These are phyloP conservation scores for Didymellaceae sp. DNA, from an alignment of 2,329 filamentous ascomycete species.

Conservation along the genomic window DNA sequence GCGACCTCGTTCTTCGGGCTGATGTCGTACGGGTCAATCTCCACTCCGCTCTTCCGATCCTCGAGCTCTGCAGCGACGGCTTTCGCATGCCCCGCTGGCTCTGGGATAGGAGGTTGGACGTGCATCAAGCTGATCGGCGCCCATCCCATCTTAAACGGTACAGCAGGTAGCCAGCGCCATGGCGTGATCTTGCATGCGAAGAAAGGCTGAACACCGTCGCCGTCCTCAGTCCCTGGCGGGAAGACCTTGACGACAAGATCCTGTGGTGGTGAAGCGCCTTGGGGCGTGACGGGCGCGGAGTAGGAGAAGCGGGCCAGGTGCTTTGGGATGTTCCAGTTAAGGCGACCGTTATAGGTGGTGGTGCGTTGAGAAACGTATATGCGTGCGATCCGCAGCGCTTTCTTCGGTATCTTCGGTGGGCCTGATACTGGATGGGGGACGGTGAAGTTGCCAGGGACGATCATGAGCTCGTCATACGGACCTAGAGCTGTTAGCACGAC, in stretches of 20 bases:
- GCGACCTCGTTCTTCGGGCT: constrained; percentile 26
- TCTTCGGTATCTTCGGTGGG: constrained; percentile 32
- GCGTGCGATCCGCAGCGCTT: constrained; percentile 37
- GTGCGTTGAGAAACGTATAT: constrained; percentile 46
- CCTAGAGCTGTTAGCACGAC: constrained; percentile 22
- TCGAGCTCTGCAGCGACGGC: constrained; percentile 17
- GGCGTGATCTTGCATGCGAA: constrained; percentile 37
- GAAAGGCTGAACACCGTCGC: constrained; percentile 31
- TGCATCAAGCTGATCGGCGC: constrained; percentile 29
- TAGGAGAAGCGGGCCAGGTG: constrained; percentile 45
- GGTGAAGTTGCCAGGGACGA: constrained; percentile 41
- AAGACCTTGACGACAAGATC: constrained; percentile 36
- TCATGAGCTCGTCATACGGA: constrained; percentile 42
- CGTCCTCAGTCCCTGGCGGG: constrained; percentile 30
- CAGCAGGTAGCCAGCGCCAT: constrained; percentile 33
- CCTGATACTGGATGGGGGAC: constrained; percentile 24
- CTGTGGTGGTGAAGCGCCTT: constrained; percentile 22
- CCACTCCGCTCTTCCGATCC: constrained; percentile 5
- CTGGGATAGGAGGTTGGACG: constrained; percentile 35
- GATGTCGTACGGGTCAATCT: constrained; percentile 32
- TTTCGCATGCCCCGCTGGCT: constrained; percentile 11
- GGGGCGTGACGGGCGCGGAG: constrained; percentile 29
- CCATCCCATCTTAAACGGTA: constrained; percentile 34
- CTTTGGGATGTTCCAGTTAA: constrained; percentile 47
- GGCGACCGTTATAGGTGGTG: constrained; percentile 42